A percentile compares a stretch with the other conserved stretches of the same genome.
phyloP scores from a whole-genome alignment of 2,329 filamentous ascomycete genomes.

The Aschersonia sp. region DNA sequence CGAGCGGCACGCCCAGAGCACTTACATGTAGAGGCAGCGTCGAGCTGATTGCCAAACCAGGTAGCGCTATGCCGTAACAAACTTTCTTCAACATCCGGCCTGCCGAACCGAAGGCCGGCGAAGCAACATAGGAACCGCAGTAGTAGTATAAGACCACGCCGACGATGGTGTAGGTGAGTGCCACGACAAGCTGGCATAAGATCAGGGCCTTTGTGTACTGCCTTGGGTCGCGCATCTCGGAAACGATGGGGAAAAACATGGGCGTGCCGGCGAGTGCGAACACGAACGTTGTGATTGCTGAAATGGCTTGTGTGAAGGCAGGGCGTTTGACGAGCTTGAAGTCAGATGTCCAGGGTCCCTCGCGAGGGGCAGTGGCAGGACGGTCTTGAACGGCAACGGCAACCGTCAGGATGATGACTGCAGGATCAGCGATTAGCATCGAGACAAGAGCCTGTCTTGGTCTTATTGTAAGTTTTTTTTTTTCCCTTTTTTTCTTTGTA shows the following conservation, averaged over 20 bases:
- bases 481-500: neutral
- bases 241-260: slow-evolving; percentile 16
- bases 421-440: too few species aligned
- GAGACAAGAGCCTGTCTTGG: too few species aligned
- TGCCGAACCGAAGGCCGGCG: slow-evolving; percentile 30
- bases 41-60: slow-evolving; percentile 13
- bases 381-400: neutral
- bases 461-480: too few species aligned
- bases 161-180: slow-evolving; percentile 18
- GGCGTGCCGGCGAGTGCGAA: slow-evolving; percentile 24
- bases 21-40: slow-evolving; percentile 12
- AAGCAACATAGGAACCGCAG: slow-evolving; percentile 29
- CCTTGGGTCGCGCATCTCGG: slow-evolving; percentile 19
- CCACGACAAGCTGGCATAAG: slow-evolving; percentile 11
- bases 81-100: slow-evolving; percentile 26
- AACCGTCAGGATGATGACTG: slow-evolving; percentile 1
- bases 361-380: slow-evolving; percentile 10
- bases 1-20: slow-evolving; percentile 5
- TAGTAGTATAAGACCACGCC: slow-evolving; percentile 27
- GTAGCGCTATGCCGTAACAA: slow-evolving; percentile 23
- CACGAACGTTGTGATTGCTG: slow-evolving; percentile 16
- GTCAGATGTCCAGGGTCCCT: slow-evolving; percentile 10
- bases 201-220: slow-evolving; percentile 13
- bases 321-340: slow-evolving; percentile 15
- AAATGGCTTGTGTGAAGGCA: slow-evolving; percentile 14